Evolutionary conservation across 768 basidiomycete genomes (phyloP), one percentile per base, ranked within the genome.

Genomic region (Solioccasus polychromus): DNA sequence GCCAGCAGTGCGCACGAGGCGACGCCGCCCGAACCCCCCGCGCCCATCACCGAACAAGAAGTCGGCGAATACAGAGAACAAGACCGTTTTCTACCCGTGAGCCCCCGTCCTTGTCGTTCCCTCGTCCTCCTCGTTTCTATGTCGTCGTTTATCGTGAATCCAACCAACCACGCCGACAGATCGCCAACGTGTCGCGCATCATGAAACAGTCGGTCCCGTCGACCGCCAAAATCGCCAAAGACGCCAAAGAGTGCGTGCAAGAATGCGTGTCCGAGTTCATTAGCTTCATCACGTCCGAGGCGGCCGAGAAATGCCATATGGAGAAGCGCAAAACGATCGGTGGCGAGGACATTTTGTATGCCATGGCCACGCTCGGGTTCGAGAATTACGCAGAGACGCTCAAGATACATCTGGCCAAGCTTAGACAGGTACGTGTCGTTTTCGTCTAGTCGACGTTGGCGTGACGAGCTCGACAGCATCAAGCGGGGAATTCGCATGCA

Each of bases 201-300:
- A 98, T 97, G 94, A 97, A 97, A 68, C 74, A 83, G 34, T 79
- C 91, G 10, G 84, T 97, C 3, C 94, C 95, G 0, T 71, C 83
- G 0, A 87, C 87, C 17, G 91, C 95, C 34, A 98, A 98, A 71
- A 95, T 97, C 59, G 89, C 91, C 8, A 97, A 97, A 67, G 95
- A 98, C 68, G 93, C 93, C 35, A 98, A 98, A 64, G 95, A 98
- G 70, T 93, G 91, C 68, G 92, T 97, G 34, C 95, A 98, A 66
- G 95, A 97, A 70, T 96, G 94, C 68, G 92, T 96, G 45, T 92
- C 89, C 34, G 95, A 98, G 71, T 98, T 96, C 74, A 97, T 98
- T 66, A 85, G 83, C 57, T 98, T 98, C 77, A 92, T 98, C 71
- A 96, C 94, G 23, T 89, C 85, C 35, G 95, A 98, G 67, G 95